Conservation (phyloP, 2,329 filamentous ascomycete species). For the Penicillium italicum region DNA sequence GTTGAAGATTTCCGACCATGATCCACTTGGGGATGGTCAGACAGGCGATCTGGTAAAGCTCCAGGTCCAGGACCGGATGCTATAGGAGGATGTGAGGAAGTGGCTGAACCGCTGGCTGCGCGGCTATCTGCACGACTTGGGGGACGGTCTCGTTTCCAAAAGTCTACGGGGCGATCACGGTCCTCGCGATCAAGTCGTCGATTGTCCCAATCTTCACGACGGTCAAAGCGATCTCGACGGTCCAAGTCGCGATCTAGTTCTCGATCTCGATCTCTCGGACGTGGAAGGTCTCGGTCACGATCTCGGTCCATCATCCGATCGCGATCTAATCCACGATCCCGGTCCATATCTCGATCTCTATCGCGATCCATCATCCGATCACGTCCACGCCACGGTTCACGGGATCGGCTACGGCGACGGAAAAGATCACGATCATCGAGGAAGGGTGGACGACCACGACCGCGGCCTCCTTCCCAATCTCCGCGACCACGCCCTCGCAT, state of each 20-base stretch:
- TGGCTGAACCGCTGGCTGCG: constrained; percentile 25
- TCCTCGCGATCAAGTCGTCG: constrained; percentile 28
- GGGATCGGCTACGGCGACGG: constrained; percentile 43
- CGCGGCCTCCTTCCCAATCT: constrained; percentile 44
- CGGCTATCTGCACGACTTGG: constrained; percentile 33
- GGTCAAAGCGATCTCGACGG: constrained; percentile 34
- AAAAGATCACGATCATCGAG: constrained; percentile 44
- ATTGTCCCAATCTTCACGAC: constrained; percentile 29
- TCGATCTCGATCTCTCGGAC: constrained; percentile 31
- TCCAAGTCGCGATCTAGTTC: constrained; percentile 35
- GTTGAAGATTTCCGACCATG: constrained; percentile 25
- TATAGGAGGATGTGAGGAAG: constrained; percentile 13
- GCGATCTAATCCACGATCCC: constrained; percentile 16
- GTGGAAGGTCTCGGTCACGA: constrained; percentile 26
- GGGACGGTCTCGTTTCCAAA: constrained; percentile 42
- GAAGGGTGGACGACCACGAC: constrained; percentile 40
- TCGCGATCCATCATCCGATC: constrained; percentile 38
- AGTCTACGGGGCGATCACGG: constrained; percentile 31
- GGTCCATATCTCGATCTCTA: constrained; percentile 34
- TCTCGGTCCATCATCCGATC: constrained; percentile 34
- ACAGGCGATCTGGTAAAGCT: constrained; percentile 19
- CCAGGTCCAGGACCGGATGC: constrained; percentile 12
- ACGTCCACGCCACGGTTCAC: constrained; percentile 42
- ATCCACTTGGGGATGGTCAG: constrained; percentile 27
- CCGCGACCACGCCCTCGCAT: constrained; percentile 44